These are phyloP conservation scores for Lignosus rhinocerotis DNA, from an alignment of 1,284 basidiomycete species.

Conservation along the genomic window DNA sequence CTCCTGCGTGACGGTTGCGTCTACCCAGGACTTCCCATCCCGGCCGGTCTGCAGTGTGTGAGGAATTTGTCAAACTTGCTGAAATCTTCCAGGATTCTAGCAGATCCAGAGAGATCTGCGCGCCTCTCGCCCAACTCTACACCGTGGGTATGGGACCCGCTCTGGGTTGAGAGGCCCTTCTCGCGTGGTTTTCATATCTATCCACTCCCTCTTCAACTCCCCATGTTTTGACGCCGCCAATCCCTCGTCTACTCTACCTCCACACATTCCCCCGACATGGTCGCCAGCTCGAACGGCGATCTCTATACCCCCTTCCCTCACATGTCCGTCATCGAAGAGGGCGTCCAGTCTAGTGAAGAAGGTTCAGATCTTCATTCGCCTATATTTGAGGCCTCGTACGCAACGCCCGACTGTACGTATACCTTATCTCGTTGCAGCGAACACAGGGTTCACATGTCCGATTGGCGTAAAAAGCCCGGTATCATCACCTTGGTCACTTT, in stretches of 20 bases:
- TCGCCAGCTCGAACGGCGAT: constrained; percentile 52
- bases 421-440: constrained; percentile 24
- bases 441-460: constrained; percentile 37
- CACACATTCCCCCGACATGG: constrained; percentile 43
- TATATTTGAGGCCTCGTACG: constrained; percentile 51
- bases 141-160: constrained; percentile 33
- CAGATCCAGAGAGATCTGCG: constrained; percentile 29
- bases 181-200: constrained; percentile 39
- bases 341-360: constrained; percentile 68
- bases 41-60: constrained; percentile 20
- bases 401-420: constrained; percentile 40
- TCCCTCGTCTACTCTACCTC: constrained; percentile 28
- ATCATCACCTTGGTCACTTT: constrained; percentile 50
- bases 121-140: constrained; percentile 29
- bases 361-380: constrained; percentile 72
- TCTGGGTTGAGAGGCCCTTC: constrained; percentile 31
- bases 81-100: constrained; percentile 31
- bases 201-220: constrained; percentile 34
- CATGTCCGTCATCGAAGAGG: constrained; percentile 55
- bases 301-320: constrained; percentile 56
- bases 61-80: constrained; percentile 32
- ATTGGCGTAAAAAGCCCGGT: constrained; percentile 63
- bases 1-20: neutral
- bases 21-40: constrained; percentile 20
- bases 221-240: constrained; percentile 34